Percentiles rank a stretch among this genome's conserved stretches.
Evolutionary conservation across 768 basidiomycete species (phyloP).

Genomic region (Tylopilus rubrobrunneus): DNA sequence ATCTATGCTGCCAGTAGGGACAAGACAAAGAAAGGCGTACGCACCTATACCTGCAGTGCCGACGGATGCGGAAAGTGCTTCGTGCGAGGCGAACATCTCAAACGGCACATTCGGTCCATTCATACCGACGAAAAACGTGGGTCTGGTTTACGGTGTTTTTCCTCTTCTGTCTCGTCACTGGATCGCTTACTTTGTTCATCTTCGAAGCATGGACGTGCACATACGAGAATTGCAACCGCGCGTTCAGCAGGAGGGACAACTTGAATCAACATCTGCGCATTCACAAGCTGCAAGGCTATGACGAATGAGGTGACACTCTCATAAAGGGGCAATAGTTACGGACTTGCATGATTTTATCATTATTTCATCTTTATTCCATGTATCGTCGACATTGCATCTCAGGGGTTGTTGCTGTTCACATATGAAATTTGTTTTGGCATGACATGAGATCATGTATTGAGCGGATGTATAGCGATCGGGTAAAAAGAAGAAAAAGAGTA

Average conservation of each 20-base stretch:
- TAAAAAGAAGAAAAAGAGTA: constrained; percentile 14
- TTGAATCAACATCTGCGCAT: constrained; percentile 69
- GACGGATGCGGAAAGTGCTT: constrained; percentile 78
- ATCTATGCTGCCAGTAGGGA: constrained; percentile 25
- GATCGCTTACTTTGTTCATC: background rate
- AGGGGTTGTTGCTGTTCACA: background rate
- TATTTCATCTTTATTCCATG: constrained; percentile 19
- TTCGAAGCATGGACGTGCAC: constrained; percentile 40
- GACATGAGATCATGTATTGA: constrained; percentile 20
- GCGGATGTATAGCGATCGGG: constrained; percentile 10
- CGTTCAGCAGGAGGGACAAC: constrained; percentile 75
- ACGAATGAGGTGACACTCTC: constrained; percentile 7
- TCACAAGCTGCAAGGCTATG: constrained; percentile 36
- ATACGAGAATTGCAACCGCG: constrained; percentile 60
- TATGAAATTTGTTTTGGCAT: constrained; percentile 1
- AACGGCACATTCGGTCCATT: constrained; percentile 74
- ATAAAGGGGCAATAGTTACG: background rate
- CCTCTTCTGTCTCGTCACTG: background rate
- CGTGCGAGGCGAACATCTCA: constrained; percentile 74
- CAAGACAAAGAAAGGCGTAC: constrained; percentile 32
- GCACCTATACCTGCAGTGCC: constrained; percentile 64
- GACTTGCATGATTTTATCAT: constrained; percentile 7
- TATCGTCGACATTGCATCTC: constrained; percentile 7
- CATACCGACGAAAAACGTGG: constrained; percentile 84
- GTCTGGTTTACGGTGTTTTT: constrained; percentile 25